These are phyloP conservation scores for Xylaria nigripes DNA, from an alignment of 495 filamentous ascomycete genomes.

Conservation along the genomic window DNA sequence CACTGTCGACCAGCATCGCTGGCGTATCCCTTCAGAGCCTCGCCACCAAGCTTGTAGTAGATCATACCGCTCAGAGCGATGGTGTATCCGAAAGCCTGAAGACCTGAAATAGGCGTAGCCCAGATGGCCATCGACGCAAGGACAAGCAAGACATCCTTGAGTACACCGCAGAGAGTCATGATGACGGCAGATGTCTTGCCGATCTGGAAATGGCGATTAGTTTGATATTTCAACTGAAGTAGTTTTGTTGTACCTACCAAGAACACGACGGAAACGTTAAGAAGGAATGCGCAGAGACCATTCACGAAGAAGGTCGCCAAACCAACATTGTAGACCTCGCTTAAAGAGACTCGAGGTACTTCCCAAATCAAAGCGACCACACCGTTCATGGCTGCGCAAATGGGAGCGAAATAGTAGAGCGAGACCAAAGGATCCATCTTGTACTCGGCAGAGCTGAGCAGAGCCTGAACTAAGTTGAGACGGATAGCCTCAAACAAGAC, in stretches of 20 bases:
- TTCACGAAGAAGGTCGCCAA: constrained; percentile 68
- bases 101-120: constrained; percentile 66
- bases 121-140: constrained; percentile 83
- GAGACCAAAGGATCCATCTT: constrained; percentile 98
- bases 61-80: constrained; percentile 84
- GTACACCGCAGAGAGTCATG: constrained; percentile 93
- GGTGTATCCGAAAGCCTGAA: constrained; percentile 93
- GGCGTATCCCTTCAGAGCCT: constrained; percentile 72
- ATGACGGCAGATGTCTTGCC: constrained; percentile 94
- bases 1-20: constrained; percentile 62
- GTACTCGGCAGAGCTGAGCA: constrained; percentile 82
- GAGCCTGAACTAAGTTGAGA: constrained; percentile 82
- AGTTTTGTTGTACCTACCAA: constrained; percentile 52
- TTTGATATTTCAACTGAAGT: neutral
- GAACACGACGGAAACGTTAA: constrained; percentile 93
- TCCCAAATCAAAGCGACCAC: constrained; percentile 72
- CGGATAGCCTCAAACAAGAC: constrained; percentile 86
- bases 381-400: constrained; percentile 86
- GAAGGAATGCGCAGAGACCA: constrained; percentile 71
- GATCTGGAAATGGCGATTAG: constrained; percentile 53
- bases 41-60: constrained; percentile 93
- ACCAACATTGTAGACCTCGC: constrained; percentile 67
- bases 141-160: constrained; percentile 97
- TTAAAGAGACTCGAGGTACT: constrained; percentile 59
- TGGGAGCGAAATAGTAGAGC: constrained; percentile 91